Evolutionary conservation across 768 basidiomycete species (phyloP).

Genomic region (Agaricus blazei): DNA sequence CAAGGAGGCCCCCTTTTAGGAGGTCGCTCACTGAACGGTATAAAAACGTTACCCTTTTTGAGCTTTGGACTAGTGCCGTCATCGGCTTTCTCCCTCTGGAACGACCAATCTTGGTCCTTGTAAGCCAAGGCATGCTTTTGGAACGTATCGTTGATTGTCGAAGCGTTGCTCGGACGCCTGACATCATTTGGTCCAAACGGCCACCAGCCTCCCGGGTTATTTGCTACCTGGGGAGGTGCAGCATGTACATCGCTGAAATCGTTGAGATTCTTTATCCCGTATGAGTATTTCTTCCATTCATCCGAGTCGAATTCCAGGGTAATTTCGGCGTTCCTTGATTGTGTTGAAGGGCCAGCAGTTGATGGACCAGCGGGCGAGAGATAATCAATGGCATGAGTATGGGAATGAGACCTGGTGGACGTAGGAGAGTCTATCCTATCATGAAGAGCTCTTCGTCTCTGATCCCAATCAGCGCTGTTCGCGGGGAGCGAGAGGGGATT

Average conservation of each 20-base stretch:
- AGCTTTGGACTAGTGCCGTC: not conserved
- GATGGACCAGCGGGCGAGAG: slow-evolving; percentile 4
- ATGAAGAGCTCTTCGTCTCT: slow-evolving; percentile 37
- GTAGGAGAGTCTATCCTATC: slow-evolving; percentile 15
- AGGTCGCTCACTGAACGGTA: slow-evolving; percentile 7
- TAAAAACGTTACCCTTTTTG: slow-evolving; percentile 2
- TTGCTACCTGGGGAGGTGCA: not conserved
- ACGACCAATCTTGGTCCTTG: slow-evolving; percentile 21
- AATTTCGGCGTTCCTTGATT: slow-evolving; percentile 7
- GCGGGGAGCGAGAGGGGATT: slow-evolving; percentile 41
- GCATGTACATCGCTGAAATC: slow-evolving; percentile 12
- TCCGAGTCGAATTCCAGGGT: slow-evolving; percentile 41
- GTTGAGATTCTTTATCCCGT: slow-evolving; percentile 18
- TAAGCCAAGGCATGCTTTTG: slow-evolving; percentile 8
- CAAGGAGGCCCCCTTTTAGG: slow-evolving; percentile 23
- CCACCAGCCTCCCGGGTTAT: not conserved
- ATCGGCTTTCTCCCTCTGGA: slow-evolving; percentile 17
- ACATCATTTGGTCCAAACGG: slow-evolving; percentile 2
- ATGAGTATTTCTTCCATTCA: slow-evolving; percentile 16
- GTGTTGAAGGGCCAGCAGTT: not conserved
- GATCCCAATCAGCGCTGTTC: slow-evolving; percentile 53
- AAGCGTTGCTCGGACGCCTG: slow-evolving; percentile 10
- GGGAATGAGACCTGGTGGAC: slow-evolving; percentile 3
- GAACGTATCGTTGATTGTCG: slow-evolving; percentile 10
- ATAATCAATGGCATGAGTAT: slow-evolving; percentile 3